Evolutionary conservation across 2,329 filamentous ascomycete genomes (phyloP).

Genomic region (Zalaria obscura): DNA sequence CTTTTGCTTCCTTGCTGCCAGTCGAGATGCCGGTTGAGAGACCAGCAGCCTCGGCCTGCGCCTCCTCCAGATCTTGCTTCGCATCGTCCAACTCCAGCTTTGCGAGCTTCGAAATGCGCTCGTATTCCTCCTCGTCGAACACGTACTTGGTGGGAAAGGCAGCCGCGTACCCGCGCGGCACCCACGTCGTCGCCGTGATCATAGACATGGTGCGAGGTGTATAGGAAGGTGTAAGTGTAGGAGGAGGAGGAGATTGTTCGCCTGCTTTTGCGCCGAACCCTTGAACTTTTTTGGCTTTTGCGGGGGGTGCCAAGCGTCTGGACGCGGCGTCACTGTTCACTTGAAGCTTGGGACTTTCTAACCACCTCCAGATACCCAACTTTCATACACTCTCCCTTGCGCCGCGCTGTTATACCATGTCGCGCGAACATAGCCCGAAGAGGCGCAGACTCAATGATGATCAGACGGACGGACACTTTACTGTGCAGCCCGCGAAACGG

Average conservation of each 20-base stretch:
- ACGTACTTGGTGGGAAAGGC: slow-evolving; percentile 34
- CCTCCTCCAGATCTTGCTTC: slow-evolving; percentile 68
- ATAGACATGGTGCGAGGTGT: slow-evolving; percentile 33
- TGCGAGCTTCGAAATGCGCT: slow-evolving; percentile 35
- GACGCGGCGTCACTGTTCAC: background rate
- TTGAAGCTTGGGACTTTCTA: background rate
- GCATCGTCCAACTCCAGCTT: slow-evolving; percentile 73
- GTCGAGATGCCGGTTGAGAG: slow-evolving; percentile 11
- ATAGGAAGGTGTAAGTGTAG: background rate
- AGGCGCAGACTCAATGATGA: slow-evolving; percentile 53
- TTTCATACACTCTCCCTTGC: background rate
- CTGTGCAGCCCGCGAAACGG: slow-evolving; percentile 29
- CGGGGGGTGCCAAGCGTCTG: background rate
- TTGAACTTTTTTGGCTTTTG: background rate
- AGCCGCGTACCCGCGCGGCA: slow-evolving; percentile 36
- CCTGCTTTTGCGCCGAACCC: slow-evolving; percentile 3
- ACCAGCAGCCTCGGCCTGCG: slow-evolving; percentile 27
- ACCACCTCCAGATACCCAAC: background rate
- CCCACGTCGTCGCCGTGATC: slow-evolving; percentile 40
- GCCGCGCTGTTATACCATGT: slow-evolving; percentile 3
- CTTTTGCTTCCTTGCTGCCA: slow-evolving; percentile 8
- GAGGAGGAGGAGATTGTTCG: background rate
- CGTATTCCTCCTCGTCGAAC: slow-evolving; percentile 38
- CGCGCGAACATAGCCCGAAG: slow-evolving; percentile 36
- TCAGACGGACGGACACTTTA: slow-evolving; percentile 29